Percentiles rank a stretch among this genome's conserved stretches.
phyloP scores from a whole-genome alignment of 2,329 filamentous ascomycete species.

The Davidsoniella neocaledoniae region DNA sequence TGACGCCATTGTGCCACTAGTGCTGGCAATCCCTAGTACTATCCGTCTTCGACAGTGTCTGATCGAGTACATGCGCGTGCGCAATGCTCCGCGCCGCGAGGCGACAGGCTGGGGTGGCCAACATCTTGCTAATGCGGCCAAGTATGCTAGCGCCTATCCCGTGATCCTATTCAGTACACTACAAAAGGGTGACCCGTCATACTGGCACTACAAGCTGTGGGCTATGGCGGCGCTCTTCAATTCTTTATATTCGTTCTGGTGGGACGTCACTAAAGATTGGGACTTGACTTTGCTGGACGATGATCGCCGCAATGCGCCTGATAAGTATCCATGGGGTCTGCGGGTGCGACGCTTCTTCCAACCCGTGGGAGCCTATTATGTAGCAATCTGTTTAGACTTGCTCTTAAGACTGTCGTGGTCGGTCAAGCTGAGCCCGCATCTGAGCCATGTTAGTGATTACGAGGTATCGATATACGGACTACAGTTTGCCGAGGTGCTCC shows the following conservation, averaged over 20 bases:
- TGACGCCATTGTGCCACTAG: slow-evolving; percentile 59
- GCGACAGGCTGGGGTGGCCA: slow-evolving; percentile 60
- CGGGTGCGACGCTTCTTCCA: slow-evolving; percentile 59
- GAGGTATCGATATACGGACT: slow-evolving; percentile 81
- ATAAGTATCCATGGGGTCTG: slow-evolving; percentile 56
- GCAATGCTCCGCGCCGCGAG: slow-evolving; percentile 36
- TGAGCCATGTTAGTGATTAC: slow-evolving; percentile 71
- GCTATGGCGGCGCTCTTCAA: slow-evolving; percentile 62
- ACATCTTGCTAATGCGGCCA: slow-evolving; percentile 83
- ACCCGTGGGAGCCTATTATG: slow-evolving; percentile 61
- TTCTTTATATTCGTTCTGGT: slow-evolving; percentile 92
- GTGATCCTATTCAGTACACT: slow-evolving; percentile 69
- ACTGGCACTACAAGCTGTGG: slow-evolving; percentile 41
- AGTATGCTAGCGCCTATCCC: slow-evolving; percentile 88
- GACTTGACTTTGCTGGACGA: slow-evolving; percentile 68
- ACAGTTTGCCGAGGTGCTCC: slow-evolving; percentile 69
- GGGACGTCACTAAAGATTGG: slow-evolving; percentile 96
- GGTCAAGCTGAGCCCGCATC: slow-evolving; percentile 65
- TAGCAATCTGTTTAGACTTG: slow-evolving; percentile 61
- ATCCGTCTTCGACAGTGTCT: slow-evolving; percentile 87
- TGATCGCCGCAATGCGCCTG: slow-evolving; percentile 36
- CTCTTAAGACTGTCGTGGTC: slow-evolving; percentile 80
- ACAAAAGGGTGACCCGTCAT: slow-evolving; percentile 38
- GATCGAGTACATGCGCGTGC: slow-evolving; percentile 67
- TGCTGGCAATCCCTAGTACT: slow-evolving; percentile 66